Evolutionary conservation across 2,329 filamentous ascomycete species (phyloP), one percentile per base, ranked within the genome.

Genomic region (Cercospora sp.): DNA sequence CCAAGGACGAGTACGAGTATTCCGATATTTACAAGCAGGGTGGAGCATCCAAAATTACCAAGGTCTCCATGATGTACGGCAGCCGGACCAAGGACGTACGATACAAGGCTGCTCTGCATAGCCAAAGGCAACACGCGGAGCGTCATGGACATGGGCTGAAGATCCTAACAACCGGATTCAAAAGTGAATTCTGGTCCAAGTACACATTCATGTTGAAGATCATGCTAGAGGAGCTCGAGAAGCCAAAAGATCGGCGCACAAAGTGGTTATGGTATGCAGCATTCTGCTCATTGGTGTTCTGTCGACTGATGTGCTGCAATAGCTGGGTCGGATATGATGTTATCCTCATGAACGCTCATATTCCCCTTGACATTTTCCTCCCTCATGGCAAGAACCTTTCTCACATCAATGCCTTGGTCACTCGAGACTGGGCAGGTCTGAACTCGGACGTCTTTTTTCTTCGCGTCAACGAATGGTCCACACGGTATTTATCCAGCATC

Each of bases 391-490:
- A 55, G 48, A 55, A 30, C 0, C 26, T 55, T 5, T 55, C 48
- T 16, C 48, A 55, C 23, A 26, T 55, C 48, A 55, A 55, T 5
- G 48, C 48, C 9, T 55, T 55, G 48, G 48, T 55, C 48, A 55
- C 48, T 55, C 48, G 48, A 28, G 48, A 55, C 48, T 55, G 48
- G 48, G 8, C 48, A 13, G 48, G 48, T 8, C 48, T 55, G 5
- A 55, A 26, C 48, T 55, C 48, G 48, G 48, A 55, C 48, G 48
- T 55, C 12, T 55, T 55, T n/a, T 55, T 55, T 12, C 48, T 55
- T 13, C 48, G 48, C 12, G 48, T 55, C 6, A n/a, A 55, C 20
- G 48, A 55, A 55, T 55, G 48, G 48, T 55, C 48, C 23, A 55
- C 48, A 3, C 48, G 48, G 5, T 55, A 55, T 28, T n/a, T 55